Evolutionary conservation across 495 filamentous ascomycete species (phyloP).

Genomic region (Hypoxylon trugodes): DNA sequence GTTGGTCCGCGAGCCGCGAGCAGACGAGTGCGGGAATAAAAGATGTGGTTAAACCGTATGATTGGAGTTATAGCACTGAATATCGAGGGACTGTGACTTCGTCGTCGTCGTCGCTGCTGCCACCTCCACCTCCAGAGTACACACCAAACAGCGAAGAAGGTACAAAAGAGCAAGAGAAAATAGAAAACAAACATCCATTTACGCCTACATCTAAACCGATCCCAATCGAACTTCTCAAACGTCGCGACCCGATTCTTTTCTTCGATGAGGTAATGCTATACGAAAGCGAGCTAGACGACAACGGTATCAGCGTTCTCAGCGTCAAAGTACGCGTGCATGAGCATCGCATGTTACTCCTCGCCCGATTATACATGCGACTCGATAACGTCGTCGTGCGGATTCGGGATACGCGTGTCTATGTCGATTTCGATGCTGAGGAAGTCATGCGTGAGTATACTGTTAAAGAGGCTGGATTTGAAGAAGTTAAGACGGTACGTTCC

Average conservation of each 20-base stretch:
- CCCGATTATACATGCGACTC: constrained; percentile 90
- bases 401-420: constrained; percentile 88
- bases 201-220: constrained; percentile 67
- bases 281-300: constrained; percentile 97
- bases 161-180: neutral
- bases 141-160: neutral
- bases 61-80: constrained; percentile 94
- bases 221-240: constrained; percentile 82
- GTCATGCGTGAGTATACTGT: constrained; percentile 89
- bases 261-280: constrained; percentile 95
- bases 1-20: constrained; percentile 88
- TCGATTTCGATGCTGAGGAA: constrained; percentile 84
- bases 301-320: constrained; percentile 87
- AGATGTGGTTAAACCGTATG: constrained; percentile 93
- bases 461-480: constrained; percentile 79
- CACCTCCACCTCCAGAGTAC: neutral
- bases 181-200: constrained; percentile 49
- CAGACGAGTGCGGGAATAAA: constrained; percentile 87
- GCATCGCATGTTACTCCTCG: constrained; percentile 80
- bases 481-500: constrained; percentile 73
- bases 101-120: neutral
- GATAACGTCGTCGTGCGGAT: constrained; percentile 88
- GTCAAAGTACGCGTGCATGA: constrained; percentile 95
- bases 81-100: constrained; percentile 72
- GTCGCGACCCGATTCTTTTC: constrained; percentile 88